Percentiles rank a stretch among this genome's conserved stretches.
Evolutionary conservation across 208 protist species (phyloP).

Genomic region (Acanthamoeba sp.): DNA sequence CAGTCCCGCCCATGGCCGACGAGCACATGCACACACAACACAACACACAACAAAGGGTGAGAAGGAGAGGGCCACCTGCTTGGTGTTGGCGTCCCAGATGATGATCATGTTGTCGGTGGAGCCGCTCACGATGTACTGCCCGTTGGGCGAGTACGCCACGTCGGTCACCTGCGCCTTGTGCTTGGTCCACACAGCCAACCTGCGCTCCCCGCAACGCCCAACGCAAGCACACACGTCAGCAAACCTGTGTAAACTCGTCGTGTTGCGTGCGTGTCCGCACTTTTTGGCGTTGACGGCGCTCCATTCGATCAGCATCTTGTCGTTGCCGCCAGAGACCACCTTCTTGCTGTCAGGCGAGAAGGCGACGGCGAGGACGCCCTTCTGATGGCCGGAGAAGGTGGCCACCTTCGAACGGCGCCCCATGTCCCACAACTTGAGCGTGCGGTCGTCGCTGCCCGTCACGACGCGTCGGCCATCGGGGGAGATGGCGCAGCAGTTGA

Average conservation of each 20-base stretch:
- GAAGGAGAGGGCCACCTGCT: conserved; percentile 9
- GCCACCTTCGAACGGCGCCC: conserved; percentile 14
- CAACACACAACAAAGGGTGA: no score
- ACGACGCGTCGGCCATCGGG: conserved; percentile 45
- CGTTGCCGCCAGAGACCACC: conserved; percentile 33
- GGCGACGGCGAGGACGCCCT: conserved; percentile 77
- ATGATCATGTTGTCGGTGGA: conserved; percentile 65
- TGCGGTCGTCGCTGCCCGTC: conserved; percentile 57
- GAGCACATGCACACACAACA: not conserved
- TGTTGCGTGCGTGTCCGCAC: not conserved
- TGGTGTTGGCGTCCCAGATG: conserved; percentile 49
- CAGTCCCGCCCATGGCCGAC: not conserved
- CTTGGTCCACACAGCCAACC: conserved; percentile 57
- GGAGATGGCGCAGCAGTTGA: conserved; percentile 60
- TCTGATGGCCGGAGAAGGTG: conserved; percentile 80
- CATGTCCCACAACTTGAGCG: conserved; percentile 59
- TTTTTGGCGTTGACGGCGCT: conserved; percentile 56
- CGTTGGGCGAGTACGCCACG: conserved; percentile 72
- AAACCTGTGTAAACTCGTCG: not conserved
- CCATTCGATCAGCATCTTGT: conserved; percentile 57
- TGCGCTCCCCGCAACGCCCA: not conserved
- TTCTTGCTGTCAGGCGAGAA: conserved; percentile 32
- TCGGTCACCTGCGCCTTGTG: conserved; percentile 47
- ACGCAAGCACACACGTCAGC: not conserved
- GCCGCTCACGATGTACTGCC: conserved; percentile 59